Percentiles rank a stretch among this genome's conserved stretches.
Conservation (phyloP, 306 rosid species). For the Mucuna pruriens region DNA sequence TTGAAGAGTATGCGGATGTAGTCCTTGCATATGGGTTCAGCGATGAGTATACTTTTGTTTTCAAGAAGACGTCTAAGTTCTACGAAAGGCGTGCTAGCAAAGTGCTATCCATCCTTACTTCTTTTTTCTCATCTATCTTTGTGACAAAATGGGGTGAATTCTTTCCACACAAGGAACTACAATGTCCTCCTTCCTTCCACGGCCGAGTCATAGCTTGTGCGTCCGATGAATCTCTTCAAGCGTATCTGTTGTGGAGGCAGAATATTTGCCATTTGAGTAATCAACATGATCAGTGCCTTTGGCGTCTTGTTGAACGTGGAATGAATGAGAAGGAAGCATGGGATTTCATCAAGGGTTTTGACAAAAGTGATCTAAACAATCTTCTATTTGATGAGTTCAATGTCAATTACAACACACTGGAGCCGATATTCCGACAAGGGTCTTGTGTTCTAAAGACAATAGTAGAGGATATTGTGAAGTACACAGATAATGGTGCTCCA, state of each 20-base stretch:
- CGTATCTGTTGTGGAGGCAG: slow-evolving; percentile 85
- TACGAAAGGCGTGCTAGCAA: slow-evolving; percentile 83
- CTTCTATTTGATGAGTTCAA: slow-evolving; percentile 66
- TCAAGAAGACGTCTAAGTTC: slow-evolving; percentile 77
- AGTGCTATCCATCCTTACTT: slow-evolving; percentile 65
- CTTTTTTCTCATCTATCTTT: slow-evolving; percentile 72
- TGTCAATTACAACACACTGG: slow-evolving; percentile 64
- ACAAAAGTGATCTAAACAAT: slow-evolving; percentile 61
- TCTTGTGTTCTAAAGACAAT: slow-evolving; percentile 67
- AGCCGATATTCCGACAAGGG: slow-evolving; percentile 72
- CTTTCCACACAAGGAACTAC: slow-evolving; percentile 61
- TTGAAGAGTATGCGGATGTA: slow-evolving; percentile 69
- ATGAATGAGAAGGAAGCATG: slow-evolving; percentile 61
- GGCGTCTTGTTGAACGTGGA: slow-evolving; percentile 71
- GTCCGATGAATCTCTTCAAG: slow-evolving; percentile 70
- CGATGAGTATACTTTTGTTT: slow-evolving; percentile 72
- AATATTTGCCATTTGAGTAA: slow-evolving; percentile 69
- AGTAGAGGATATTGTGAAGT: slow-evolving; percentile 73
- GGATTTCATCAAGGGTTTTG: slow-evolving; percentile 55
- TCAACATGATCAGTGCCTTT: slow-evolving; percentile 64
- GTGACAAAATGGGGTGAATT: slow-evolving; percentile 67
- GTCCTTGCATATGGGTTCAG: slow-evolving; percentile 78
- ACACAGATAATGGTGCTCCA: slow-evolving; percentile 62
- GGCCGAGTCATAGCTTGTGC: slow-evolving; percentile 69
- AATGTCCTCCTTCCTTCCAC: slow-evolving; percentile 63